Conservation (phyloP, 2,329 filamentous ascomycete species). For the Cytospora piceae region DNA sequence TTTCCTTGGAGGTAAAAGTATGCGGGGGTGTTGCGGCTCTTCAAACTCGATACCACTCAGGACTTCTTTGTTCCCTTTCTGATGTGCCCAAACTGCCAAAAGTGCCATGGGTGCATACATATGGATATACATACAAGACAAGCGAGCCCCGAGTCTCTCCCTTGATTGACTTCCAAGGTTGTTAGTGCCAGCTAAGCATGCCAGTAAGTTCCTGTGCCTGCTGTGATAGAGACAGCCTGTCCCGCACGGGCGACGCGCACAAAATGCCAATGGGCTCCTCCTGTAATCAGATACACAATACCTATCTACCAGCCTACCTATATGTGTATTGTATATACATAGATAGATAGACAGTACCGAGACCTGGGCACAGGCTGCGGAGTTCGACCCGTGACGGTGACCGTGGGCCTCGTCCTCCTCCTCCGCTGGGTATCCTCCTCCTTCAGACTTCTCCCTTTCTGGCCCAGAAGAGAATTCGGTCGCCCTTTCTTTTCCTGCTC, state of each 20-base stretch:
- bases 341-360: neutral
- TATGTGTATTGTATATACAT: neutral
- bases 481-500: slow-evolving; percentile 17
- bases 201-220: slow-evolving; percentile 9
- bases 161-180: slow-evolving; percentile 16
- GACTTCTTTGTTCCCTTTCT: neutral
- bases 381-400: neutral
- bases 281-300: slow-evolving; percentile 5
- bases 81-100: neutral
- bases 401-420: slow-evolving; percentile 7
- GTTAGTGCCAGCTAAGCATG: slow-evolving; percentile 26
- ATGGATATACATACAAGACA: slow-evolving; percentile 5
- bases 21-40: slow-evolving; percentile 4
- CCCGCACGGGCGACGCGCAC: slow-evolving; percentile 18
- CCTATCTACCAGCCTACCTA: neutral
- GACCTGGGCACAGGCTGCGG: neutral
- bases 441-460: slow-evolving; percentile 13
- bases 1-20: neutral
- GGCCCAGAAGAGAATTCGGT: slow-evolving; percentile 8
- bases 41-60: neutral
- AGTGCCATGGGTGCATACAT: slow-evolving; percentile 7
- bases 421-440: slow-evolving; percentile 12
- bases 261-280: slow-evolving; percentile 20
- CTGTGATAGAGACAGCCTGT: slow-evolving; percentile 20
- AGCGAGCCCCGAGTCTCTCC: slow-evolving; percentile 20